A percentile compares a stretch with the other conserved stretches of the same genome.
Conservation (phyloP, 306 rosid species). For the Pueraria montana region DNA sequence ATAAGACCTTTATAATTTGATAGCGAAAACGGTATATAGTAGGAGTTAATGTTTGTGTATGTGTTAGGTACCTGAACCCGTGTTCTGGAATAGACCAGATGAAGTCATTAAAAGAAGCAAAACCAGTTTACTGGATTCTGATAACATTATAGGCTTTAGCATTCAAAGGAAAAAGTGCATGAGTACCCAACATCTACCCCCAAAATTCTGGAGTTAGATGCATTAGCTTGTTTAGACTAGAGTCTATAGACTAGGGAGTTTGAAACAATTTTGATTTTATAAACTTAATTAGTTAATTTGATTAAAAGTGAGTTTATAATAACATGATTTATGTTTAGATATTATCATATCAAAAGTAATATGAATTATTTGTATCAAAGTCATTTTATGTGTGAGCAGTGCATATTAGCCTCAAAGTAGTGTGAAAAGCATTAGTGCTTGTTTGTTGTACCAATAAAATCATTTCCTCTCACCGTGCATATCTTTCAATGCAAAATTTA, state of each 20-base stretch:
- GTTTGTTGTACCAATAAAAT: background rate
- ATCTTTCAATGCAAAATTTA: background rate
- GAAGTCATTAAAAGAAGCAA: background rate
- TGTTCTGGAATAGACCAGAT: background rate
- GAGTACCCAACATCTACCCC: too few relatives aligned
- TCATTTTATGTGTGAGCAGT: background rate
- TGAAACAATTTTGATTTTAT: background rate
- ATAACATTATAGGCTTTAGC: background rate
- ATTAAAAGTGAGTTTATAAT: background rate
- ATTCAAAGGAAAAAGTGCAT: conserved; percentile 8
- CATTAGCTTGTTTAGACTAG: background rate
- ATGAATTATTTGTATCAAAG: background rate
- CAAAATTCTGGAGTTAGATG: background rate
- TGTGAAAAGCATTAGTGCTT: background rate
- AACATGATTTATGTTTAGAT: background rate
- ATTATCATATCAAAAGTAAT: background rate
- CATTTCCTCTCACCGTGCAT: background rate
- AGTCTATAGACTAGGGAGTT: background rate
- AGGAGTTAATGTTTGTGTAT: background rate
- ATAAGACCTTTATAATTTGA: background rate
- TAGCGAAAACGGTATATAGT: background rate
- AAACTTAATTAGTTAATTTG: background rate
- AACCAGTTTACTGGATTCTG: background rate
- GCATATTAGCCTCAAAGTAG: background rate
- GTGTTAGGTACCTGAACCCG: background rate